Evolutionary conservation across 2,329 filamentous ascomycete genomes (phyloP).

Genomic region (Phoma sp.): DNA sequence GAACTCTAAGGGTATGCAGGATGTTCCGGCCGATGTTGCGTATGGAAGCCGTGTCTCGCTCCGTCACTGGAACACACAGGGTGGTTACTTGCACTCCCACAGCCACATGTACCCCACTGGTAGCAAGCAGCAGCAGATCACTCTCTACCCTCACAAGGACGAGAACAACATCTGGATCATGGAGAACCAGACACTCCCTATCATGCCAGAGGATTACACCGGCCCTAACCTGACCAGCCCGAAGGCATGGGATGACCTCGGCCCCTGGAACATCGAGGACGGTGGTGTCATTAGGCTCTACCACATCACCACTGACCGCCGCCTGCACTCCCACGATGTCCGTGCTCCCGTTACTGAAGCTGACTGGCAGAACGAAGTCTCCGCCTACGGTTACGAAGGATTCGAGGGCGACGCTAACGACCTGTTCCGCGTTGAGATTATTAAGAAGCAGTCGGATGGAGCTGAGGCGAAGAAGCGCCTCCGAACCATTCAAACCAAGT

Average conservation of each 20-base stretch:
- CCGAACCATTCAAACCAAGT: slow-evolving; percentile 95
- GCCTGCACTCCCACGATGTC: slow-evolving; percentile 95
- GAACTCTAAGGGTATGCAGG: slow-evolving; percentile 95
- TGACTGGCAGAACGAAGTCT: slow-evolving; percentile 93
- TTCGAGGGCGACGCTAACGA: slow-evolving; percentile 98
- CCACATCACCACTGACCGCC: slow-evolving; percentile 82
- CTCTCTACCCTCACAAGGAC: slow-evolving; percentile 97
- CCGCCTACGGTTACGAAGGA: slow-evolving; percentile 95
- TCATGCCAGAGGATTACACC: slow-evolving; percentile 71
- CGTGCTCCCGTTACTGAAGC: slow-evolving; percentile 60
- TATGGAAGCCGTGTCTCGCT: slow-evolving; percentile 86
- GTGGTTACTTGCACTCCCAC: slow-evolving; percentile 96
- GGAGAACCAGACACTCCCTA: slow-evolving; percentile 88
- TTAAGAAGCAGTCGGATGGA: slow-evolving; percentile 85
- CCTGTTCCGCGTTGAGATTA: slow-evolving; percentile 91
- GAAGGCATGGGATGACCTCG: slow-evolving; percentile 79
- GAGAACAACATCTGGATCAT: slow-evolving; percentile 95
- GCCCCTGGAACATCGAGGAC: slow-evolving; percentile 76
- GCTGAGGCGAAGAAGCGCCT: slow-evolving; percentile 81
- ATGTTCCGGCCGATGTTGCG: slow-evolving; percentile 89
- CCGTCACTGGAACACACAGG: slow-evolving; percentile 96
- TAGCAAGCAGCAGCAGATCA: slow-evolving; percentile 98
- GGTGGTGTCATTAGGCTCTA: slow-evolving; percentile 84
- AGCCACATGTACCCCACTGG: slow-evolving; percentile 96
- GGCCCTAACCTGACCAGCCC: slow-evolving; percentile 82